phyloP scores from a whole-genome alignment of 1,139 yeast genomes.

The Kodamaea sp. region DNA sequence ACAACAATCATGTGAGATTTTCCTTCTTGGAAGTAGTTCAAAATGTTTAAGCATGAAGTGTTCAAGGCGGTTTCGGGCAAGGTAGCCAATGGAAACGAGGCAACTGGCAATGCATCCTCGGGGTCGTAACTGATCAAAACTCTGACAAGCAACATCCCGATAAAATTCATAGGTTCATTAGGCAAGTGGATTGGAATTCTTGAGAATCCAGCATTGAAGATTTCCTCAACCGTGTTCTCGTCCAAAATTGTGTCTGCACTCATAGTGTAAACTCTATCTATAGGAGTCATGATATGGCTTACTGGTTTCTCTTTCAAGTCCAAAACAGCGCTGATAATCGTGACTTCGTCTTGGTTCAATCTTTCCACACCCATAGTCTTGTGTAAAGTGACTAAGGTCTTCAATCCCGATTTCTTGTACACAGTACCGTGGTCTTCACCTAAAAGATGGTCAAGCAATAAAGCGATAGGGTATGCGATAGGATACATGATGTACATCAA shows the following conservation, averaged over 20 bases:
- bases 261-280: constrained; percentile 87
- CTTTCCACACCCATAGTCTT: constrained; percentile 95
- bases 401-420: constrained; percentile 88
- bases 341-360: constrained; percentile 91
- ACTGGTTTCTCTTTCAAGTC: constrained; percentile 93
- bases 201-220: constrained; percentile 91
- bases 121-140: constrained; percentile 95
- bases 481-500: constrained; percentile 93
- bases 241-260: constrained; percentile 82
- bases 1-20: constrained; percentile 97
- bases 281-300: constrained; percentile 88
- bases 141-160: constrained; percentile 92
- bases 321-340: constrained; percentile 90
- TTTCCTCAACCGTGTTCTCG: constrained; percentile 83
- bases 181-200: constrained; percentile 96
- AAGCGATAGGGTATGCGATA: constrained; percentile 86
- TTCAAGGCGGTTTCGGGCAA: constrained; percentile 91
- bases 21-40: constrained; percentile 97
- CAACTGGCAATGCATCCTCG: constrained; percentile 90
- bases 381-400: constrained; percentile 89
- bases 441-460: constrained; percentile 72
- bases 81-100: constrained; percentile 92
- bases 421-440: constrained; percentile 98
- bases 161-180: constrained; percentile 83
- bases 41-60: constrained; percentile 89